A percentile compares a stretch with the other conserved stretches of the same genome.
These are phyloP conservation scores for Leccinellum albellum DNA, from an alignment of 768 basidiomycete genomes.

Conservation along the genomic window DNA sequence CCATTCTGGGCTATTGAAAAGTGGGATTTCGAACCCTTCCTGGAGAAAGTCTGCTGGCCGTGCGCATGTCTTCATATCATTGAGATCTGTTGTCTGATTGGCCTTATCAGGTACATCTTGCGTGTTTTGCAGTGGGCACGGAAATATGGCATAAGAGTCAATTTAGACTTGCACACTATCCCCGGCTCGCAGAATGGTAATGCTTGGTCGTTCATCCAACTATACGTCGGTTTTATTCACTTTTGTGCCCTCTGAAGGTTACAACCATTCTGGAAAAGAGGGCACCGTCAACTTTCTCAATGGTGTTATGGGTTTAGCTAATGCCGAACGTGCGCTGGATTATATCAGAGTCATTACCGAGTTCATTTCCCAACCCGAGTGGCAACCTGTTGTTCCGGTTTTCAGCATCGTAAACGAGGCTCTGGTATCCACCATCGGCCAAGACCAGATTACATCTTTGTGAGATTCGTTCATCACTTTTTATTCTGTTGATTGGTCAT, in stretches of 20 bases:
- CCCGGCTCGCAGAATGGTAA: slow-evolving; percentile 78
- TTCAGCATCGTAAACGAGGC: slow-evolving; percentile 70
- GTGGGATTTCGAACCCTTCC: slow-evolving; percentile 71
- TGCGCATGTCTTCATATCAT: slow-evolving; percentile 28
- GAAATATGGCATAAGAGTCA: slow-evolving; percentile 86
- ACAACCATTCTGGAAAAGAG: slow-evolving; percentile 57
- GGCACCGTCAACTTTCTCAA: slow-evolving; percentile 62
- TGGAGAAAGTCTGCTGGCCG: slow-evolving; percentile 73
- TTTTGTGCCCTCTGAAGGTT: slow-evolving; percentile 33
- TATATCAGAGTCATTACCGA: slow-evolving; percentile 72
- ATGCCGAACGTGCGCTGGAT: slow-evolving; percentile 74
- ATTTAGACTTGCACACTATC: slow-evolving; percentile 73
- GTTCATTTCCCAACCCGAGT: slow-evolving; percentile 78
- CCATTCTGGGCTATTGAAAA: slow-evolving; percentile 86
- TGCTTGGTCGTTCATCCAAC: not conserved
- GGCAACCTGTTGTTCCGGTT: slow-evolving; percentile 56
- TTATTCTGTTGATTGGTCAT: not conserved
- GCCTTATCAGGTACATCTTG: slow-evolving; percentile 57
- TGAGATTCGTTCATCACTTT: slow-evolving; percentile 32
- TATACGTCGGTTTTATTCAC: not conserved
- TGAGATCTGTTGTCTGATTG: slow-evolving; percentile 2
- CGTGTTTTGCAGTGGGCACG: slow-evolving; percentile 77
- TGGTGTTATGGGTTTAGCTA: slow-evolving; percentile 82
- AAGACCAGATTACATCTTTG: slow-evolving; percentile 55
- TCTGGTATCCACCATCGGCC: slow-evolving; percentile 48